Conservation (phyloP, 108 stramenopile genomes). For the Aurantiochytrium sp. region DNA sequence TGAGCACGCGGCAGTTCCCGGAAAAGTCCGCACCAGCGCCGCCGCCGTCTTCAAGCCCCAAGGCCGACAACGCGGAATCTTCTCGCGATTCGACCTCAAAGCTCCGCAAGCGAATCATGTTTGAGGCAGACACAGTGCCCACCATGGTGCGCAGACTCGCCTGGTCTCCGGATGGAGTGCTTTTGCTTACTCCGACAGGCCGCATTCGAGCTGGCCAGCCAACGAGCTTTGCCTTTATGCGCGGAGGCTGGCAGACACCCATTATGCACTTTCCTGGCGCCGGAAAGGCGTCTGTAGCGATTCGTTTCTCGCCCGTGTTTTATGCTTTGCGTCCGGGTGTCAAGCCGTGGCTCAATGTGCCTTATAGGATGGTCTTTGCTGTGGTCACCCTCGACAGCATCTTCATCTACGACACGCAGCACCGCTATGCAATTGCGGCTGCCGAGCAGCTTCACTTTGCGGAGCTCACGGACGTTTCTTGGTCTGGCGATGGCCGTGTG, state of each 20-base stretch:
- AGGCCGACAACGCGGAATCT: not conserved
- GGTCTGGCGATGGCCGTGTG: constrained; percentile 23
- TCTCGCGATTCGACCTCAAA: not conserved
- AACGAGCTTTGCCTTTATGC: constrained; percentile 34
- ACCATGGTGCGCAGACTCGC: constrained; percentile 47
- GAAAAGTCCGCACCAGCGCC: not conserved
- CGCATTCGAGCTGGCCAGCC: constrained; percentile 19
- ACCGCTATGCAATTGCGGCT: constrained; percentile 30
- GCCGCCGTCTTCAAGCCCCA: not conserved
- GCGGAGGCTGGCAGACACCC: constrained; percentile 31
- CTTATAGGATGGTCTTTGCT: constrained; percentile 45
- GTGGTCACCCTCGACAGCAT: constrained; percentile 42
- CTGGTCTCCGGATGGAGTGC: constrained; percentile 50
- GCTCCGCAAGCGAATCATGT: not conserved
- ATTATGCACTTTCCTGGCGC: constrained; percentile 34
- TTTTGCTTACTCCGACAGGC: constrained; percentile 47
- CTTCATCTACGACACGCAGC: constrained; percentile 54
- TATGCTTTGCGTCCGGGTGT: constrained; percentile 25
- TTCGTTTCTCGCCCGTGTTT: constrained; percentile 44
- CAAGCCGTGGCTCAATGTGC: constrained; percentile 27
- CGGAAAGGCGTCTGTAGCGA: constrained; percentile 38
- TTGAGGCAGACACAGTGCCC: constrained; percentile 39
- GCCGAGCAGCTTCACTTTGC: constrained; percentile 41
- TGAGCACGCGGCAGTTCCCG: not conserved
- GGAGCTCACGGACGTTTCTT: constrained; percentile 44